These are phyloP conservation scores for Osmozyma mogii DNA, from an alignment of 805 yeast genomes.

Conservation along the genomic window DNA sequence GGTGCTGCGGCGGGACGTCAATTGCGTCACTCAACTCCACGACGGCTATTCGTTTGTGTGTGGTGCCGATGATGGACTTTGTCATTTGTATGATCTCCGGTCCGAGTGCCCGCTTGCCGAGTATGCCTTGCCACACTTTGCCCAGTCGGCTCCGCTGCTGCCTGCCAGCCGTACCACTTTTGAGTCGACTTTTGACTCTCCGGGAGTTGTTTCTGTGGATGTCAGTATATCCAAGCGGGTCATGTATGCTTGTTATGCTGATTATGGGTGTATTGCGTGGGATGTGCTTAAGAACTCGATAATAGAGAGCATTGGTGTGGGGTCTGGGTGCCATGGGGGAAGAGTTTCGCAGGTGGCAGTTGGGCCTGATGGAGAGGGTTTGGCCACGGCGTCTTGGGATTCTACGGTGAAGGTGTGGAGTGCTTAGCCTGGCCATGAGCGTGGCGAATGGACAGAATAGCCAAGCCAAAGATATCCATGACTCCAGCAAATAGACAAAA, in stretches of 20 bases:
- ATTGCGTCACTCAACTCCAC: conserved; percentile 52
- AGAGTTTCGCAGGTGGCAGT: conserved; percentile 56
- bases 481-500: no score
- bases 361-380: conserved; percentile 67
- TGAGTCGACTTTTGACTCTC: conserved; percentile 39
- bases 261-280: conserved; percentile 70
- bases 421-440: conserved; percentile 11
- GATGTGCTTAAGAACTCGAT: conserved; percentile 60
- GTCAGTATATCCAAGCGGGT: conserved; percentile 69
- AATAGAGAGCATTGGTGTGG: conserved; percentile 53
- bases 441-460: no score
- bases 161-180: conserved; percentile 6
- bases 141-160: conserved; percentile 7
- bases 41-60: conserved; percentile 62
- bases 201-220: conserved; percentile 69
- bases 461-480: no score
- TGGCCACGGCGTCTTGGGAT: conserved; percentile 81
- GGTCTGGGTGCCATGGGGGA: conserved; percentile 42
- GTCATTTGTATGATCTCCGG: conserved; percentile 67
- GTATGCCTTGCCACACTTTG: conserved; percentile 28
- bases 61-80: conserved; percentile 73
- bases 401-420: conserved; percentile 63
- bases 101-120: conserved; percentile 60
- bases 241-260: conserved; percentile 68
- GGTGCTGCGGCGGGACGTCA: conserved; percentile 58